These are phyloP conservation scores for Penicillium sp. DNA, from an alignment of 2,329 filamentous ascomycete genomes.

Conservation along the genomic window DNA sequence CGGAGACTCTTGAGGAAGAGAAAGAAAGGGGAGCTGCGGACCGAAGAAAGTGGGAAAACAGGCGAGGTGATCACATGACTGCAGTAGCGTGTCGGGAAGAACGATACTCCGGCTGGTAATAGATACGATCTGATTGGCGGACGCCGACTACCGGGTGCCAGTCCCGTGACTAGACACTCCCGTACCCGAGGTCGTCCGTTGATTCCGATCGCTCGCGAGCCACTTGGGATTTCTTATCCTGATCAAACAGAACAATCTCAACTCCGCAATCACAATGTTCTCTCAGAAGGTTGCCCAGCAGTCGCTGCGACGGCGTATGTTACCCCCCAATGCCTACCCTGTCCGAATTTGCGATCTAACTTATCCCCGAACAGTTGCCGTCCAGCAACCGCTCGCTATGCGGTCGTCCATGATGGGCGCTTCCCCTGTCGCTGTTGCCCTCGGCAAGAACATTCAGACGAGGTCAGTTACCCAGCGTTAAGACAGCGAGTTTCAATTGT, in stretches of 20 bases:
- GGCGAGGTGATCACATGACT: slow-evolving; percentile 17
- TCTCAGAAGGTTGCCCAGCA: slow-evolving; percentile 48
- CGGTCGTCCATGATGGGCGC: slow-evolving; percentile 42
- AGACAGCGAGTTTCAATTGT: slow-evolving; percentile 1
- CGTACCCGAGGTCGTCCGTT: slow-evolving; percentile 39
- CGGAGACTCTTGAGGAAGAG: slow-evolving; percentile 37
- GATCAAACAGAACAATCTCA: slow-evolving; percentile 16
- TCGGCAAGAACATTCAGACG: slow-evolving; percentile 42
- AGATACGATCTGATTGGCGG: slow-evolving; percentile 34
- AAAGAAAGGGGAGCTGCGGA: slow-evolving; percentile 15
- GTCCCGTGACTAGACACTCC: slow-evolving; percentile 34
- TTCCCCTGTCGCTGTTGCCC: slow-evolving; percentile 43
- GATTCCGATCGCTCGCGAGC: slow-evolving; percentile 34
- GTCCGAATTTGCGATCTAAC: slow-evolving; percentile 22
- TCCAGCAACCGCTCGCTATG: slow-evolving; percentile 43
- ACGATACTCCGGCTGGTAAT: slow-evolving; percentile 38
- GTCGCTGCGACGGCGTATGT: slow-evolving; percentile 49
- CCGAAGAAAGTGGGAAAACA: slow-evolving; percentile 14
- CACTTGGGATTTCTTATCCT: slow-evolving; percentile 14
- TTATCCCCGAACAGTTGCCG: slow-evolving; percentile 37
- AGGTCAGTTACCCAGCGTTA: slow-evolving; percentile 34
- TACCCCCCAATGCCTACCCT: background rate
- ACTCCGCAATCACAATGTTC: slow-evolving; percentile 38
- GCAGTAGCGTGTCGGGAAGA: slow-evolving; percentile 24
- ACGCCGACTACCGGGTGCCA: slow-evolving; percentile 2